A percentile compares a stretch with the other conserved stretches of the same genome.
Evolutionary conservation across 306 rosid genomes (phyloP).

Genomic region (Betula pendula): DNA sequence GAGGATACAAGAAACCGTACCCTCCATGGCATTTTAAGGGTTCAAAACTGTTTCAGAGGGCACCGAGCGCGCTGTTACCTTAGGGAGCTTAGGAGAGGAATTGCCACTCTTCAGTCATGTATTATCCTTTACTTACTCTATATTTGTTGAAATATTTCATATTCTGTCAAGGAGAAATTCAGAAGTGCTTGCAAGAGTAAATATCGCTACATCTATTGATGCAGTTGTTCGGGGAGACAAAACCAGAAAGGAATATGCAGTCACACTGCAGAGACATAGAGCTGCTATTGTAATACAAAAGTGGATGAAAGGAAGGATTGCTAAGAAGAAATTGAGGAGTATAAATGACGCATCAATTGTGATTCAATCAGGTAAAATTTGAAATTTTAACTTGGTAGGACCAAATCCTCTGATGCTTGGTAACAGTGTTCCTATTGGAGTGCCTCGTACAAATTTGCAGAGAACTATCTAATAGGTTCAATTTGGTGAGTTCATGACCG

Average conservation of each 20-base stretch:
- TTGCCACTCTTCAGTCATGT: conserved; percentile 85
- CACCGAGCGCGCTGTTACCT: conserved; percentile 70
- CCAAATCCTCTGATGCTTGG: background rate
- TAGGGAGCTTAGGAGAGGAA: conserved; percentile 69
- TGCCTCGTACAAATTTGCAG: background rate
- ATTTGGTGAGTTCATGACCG: background rate
- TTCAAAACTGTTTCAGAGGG: conserved; percentile 98
- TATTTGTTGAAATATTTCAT: conserved; percentile 30
- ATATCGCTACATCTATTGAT: conserved; percentile 29
- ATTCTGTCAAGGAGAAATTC: conserved; percentile 30
- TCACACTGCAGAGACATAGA: conserved; percentile 60
- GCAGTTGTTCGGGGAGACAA: conserved; percentile 82
- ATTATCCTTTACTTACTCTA: conserved; percentile 29
- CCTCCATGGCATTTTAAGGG: conserved; percentile 82
- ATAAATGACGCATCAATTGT: conserved; percentile 61
- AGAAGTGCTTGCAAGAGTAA: background rate
- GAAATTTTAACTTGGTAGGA: background rate
- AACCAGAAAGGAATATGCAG: conserved; percentile 63
- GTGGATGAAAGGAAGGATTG: conserved; percentile 51
- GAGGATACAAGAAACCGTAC: conserved; percentile 98
- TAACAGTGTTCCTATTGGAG: background rate
- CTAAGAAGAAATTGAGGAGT: conserved; percentile 49
- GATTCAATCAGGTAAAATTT: conserved; percentile 66
- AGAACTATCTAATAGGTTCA: background rate
- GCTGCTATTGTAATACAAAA: conserved; percentile 79